Conservation (phyloP, 2,329 filamentous ascomycete species). For the Beauveria rudraprayagi region DNA sequence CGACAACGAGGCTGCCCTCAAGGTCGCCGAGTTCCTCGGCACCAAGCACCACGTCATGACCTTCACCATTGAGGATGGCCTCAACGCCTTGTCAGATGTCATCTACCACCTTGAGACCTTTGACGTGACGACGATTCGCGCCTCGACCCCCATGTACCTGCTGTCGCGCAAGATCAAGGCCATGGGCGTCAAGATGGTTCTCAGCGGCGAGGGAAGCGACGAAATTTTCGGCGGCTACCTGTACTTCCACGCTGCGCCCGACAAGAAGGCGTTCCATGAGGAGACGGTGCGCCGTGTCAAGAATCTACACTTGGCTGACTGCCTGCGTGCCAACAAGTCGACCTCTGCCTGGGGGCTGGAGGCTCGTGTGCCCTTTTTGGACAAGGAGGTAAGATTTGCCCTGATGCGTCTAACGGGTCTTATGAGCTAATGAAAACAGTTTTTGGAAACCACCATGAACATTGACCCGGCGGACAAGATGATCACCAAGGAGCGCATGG, state of each 20-base stretch:
- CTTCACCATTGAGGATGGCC: conserved; percentile 93
- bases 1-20: conserved; percentile 82
- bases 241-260: conserved; percentile 93
- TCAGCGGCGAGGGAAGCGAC: conserved; percentile 92
- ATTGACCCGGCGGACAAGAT: conserved; percentile 93
- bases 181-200: conserved; percentile 98
- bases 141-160: conserved; percentile 97
- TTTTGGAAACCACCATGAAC: conserved; percentile 88
- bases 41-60: conserved; percentile 98
- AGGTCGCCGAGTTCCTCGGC: conserved; percentile 93
- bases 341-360: conserved; percentile 97
- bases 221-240: conserved; percentile 98
- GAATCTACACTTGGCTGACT: conserved; percentile 94
- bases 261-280: conserved; percentile 87
- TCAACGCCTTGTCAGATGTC: conserved; percentile 93
- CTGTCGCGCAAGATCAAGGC: conserved; percentile 98
- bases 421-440: conserved; percentile 40
- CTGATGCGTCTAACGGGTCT: neutral
- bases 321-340: conserved; percentile 96
- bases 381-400: conserved; percentile 60
- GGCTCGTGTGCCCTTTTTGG: conserved; percentile 93
- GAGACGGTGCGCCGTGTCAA: conserved; percentile 92
- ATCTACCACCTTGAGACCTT: conserved; percentile 98
- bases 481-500: conserved; percentile 81
- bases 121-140: conserved; percentile 96